phyloP scores from a whole-genome alignment of 179 eudicot genomes.

The Silene coronaria region DNA sequence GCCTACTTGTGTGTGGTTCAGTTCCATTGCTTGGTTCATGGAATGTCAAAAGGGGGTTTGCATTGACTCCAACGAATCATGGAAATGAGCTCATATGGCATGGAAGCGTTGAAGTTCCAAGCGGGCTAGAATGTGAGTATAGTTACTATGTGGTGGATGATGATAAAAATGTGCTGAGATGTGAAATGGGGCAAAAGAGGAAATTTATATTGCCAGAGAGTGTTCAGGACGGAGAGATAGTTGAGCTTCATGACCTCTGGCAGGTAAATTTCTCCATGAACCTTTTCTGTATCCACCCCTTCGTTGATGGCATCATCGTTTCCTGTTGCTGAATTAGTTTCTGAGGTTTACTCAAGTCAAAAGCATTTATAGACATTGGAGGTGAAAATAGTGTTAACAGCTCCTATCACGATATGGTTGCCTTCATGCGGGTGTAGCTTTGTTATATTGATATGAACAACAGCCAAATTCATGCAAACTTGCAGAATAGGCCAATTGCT shows the following conservation, averaged over 20 bases:
- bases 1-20: conserved; percentile 79
- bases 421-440: too few species aligned
- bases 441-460: too few species aligned
- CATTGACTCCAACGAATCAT: conserved; percentile 57
- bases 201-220: conserved; percentile 55
- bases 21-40: conserved; percentile 76
- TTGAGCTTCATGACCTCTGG: conserved; percentile 91
- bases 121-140: conserved; percentile 64
- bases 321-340: neutral
- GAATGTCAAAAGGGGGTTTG: conserved; percentile 73
- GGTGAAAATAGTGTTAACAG: too few species aligned
- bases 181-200: conserved; percentile 74
- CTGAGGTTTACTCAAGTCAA: neutral
- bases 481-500: neutral
- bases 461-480: neutral
- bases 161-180: conserved; percentile 59
- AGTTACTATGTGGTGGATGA: conserved; percentile 89
- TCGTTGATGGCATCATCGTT: neutral
- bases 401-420: too few species aligned
- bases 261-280: conserved; percentile 44
- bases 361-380: neutral
- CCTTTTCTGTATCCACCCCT: neutral
- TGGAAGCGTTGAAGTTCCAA: conserved; percentile 54
- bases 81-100: conserved; percentile 81
- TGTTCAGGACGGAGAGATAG: conserved; percentile 52